phyloP scores from a whole-genome alignment of 2,329 filamentous ascomycete genomes.

The Catunica adiposa region DNA sequence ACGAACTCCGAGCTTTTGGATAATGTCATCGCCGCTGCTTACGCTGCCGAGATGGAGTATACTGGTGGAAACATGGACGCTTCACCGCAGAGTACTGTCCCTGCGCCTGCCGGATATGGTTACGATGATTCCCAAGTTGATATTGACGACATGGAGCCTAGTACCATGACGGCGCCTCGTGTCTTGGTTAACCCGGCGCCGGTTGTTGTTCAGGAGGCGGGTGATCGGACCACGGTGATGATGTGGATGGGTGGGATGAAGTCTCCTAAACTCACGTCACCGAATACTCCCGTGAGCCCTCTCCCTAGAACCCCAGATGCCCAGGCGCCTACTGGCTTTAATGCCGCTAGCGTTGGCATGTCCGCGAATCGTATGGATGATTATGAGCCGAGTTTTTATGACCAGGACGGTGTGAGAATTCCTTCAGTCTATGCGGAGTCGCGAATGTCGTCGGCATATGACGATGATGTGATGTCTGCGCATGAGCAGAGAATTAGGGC shows the following conservation, averaged over 20 bases:
- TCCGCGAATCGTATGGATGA: not conserved
- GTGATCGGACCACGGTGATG: constrained; percentile 9
- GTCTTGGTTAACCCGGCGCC: not conserved
- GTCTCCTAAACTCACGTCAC: not conserved
- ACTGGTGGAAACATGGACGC: not conserved
- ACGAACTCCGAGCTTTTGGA: constrained; percentile 12
- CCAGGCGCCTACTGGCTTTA: not conserved
- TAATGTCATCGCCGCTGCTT: constrained; percentile 9
- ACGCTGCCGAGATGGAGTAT: not conserved
- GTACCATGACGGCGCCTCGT: not conserved
- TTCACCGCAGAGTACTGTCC: not conserved
- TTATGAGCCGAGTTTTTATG: constrained; percentile 2
- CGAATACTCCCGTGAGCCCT: not conserved
- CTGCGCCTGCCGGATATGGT: constrained; percentile 5
- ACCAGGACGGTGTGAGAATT: constrained; percentile 6
- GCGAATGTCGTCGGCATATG: constrained; percentile 4
- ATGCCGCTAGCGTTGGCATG: not conserved
- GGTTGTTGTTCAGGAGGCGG: not conserved
- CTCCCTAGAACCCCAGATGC: constrained; percentile 4
- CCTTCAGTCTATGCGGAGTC: constrained; percentile 3
- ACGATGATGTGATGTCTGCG: too few relatives aligned
- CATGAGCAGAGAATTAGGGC: not conserved
- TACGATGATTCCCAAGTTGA: constrained; percentile 8
- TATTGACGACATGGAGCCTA: not conserved
- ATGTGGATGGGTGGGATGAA: constrained; percentile 13